Evolutionary conservation across 345 rosid genomes (phyloP), one percentile per base, ranked within the genome.

Genomic region (Arabidopsis thaliana): DNA sequence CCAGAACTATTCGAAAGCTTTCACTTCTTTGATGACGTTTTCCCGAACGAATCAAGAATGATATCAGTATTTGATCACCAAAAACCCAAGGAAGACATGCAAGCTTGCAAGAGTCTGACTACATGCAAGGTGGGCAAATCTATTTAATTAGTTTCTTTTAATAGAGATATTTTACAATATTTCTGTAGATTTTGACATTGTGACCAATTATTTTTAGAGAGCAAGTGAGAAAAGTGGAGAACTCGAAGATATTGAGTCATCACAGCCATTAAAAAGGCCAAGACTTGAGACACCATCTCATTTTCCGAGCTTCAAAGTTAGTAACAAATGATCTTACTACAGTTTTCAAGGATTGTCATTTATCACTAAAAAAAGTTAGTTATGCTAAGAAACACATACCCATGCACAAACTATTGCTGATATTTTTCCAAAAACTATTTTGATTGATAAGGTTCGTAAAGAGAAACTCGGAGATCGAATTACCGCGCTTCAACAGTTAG

Each of bases 391-490:
- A 24, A 7, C 22, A 5, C 52, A 62, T 25, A 2, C 14, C 44
- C 13, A 28, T 14, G 45, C 42, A 32, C 3, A 34, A n/a, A 44
- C 44, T 37, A 10, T 38, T 60, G 20, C 22, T 32, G 5, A 55
- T 20, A n/a, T 37, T 7, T n/a, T 23, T 34, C 44, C 8, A 25
- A 16, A 37, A 41, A 59, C 33, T 37, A 52, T 22, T 68, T 41
- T 40, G 42, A 12, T 8, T 59, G 71, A 37, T 70, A 77, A 93
- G 97, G 93, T 89, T 59, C 83, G 98, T 63, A 91, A 93, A 86
- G 98, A 89, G 85, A 93, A 93, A 89, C 85, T 91, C 49, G 98
- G 98, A 78, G 98, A 93, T 88, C 86, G 96, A 74, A 88, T 93
- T 78, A 93, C 98, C 22, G 97, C 98, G 0, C 97, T 93, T 70